Percentiles rank a stretch among this genome's conserved stretches.
phyloP scores from a whole-genome alignment of 805 yeast genomes.

The Yamadazyma nakazawae region DNA sequence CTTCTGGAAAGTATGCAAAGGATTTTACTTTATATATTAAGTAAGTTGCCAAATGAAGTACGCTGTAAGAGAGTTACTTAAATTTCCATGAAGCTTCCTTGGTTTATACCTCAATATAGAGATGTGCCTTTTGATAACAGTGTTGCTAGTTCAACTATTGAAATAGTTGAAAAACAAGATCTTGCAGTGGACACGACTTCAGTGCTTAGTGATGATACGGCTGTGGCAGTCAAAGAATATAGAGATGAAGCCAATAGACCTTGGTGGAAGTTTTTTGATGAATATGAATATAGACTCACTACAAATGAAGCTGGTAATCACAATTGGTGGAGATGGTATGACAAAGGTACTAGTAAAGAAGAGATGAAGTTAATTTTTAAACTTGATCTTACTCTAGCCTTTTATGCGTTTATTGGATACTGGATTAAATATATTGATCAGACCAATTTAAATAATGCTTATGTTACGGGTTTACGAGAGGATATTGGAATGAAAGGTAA shows the following conservation, averaged over 20 bases:
- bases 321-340: conserved; percentile 24
- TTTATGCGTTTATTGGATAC: conserved; percentile 11
- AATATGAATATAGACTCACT: conserved; percentile 27
- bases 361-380: conserved; percentile 29
- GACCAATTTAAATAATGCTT: conserved; percentile 20
- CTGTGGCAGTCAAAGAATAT: conserved; percentile 14
- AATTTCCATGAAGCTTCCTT: conserved; percentile 10
- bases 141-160: conserved; percentile 5
- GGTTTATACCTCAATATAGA: conserved; percentile 18
- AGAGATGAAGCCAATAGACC: conserved; percentile 52
- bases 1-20: neutral
- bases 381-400: conserved; percentile 20
- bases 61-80: too few species aligned
- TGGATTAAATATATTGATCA: conserved; percentile 12
- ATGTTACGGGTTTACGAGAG: conserved; percentile 24
- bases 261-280: conserved; percentile 47
- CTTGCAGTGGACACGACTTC: neutral
- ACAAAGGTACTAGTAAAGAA: conserved; percentile 23
- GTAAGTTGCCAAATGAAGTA: too few species aligned
- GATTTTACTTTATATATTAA: too few species aligned
- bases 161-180: conserved; percentile 4
- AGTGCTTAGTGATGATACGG: neutral
- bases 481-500: conserved; percentile 34
- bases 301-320: conserved; percentile 17
- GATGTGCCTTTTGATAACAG: conserved; percentile 10